These are phyloP conservation scores for Phytophthora melonis DNA, from an alignment of 352 stramenopile genomes.

Conservation along the genomic window DNA sequence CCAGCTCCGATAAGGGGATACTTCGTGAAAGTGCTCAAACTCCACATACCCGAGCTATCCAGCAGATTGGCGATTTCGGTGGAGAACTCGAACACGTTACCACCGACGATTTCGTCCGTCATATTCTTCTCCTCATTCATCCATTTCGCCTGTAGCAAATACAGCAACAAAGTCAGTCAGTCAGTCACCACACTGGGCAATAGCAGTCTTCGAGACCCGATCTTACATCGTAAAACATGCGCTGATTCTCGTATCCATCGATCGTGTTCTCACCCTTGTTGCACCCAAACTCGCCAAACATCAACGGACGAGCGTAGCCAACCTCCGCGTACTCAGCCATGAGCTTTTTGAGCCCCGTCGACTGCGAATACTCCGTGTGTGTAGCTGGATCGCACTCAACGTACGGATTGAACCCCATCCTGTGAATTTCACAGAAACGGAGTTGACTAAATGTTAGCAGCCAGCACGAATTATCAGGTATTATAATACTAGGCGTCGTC, in stretches of 20 bases:
- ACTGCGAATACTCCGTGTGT: slow-evolving; percentile 63
- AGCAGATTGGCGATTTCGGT: slow-evolving; percentile 67
- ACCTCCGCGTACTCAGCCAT: slow-evolving; percentile 64
- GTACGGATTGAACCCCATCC: slow-evolving; percentile 72
- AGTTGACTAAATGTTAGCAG: neutral
- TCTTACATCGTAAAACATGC: slow-evolving; percentile 62
- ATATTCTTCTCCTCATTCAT: slow-evolving; percentile 82
- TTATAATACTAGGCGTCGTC: too few relatives aligned
- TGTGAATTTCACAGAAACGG: slow-evolving; percentile 8
- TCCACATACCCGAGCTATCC: slow-evolving; percentile 22
- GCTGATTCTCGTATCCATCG: slow-evolving; percentile 76
- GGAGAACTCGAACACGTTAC: slow-evolving; percentile 83
- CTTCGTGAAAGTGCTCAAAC: too few relatives aligned
- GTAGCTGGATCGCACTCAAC: slow-evolving; percentile 67
- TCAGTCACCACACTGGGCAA: too few relatives aligned
- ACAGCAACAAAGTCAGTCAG: neutral
- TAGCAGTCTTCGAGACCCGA: neutral
- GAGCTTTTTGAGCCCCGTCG: slow-evolving; percentile 64
- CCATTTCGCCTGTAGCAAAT: slow-evolving; percentile 54
- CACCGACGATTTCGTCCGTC: slow-evolving; percentile 68
- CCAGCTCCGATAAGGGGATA: too few relatives aligned
- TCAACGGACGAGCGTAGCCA: slow-evolving; percentile 65
- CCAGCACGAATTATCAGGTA: too few relatives aligned
- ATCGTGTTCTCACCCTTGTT: slow-evolving; percentile 73
- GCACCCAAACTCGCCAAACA: slow-evolving; percentile 85